These are phyloP conservation scores for Biscutella laevigata DNA, from an alignment of 441 rosid genomes.

Conservation along the genomic window DNA sequence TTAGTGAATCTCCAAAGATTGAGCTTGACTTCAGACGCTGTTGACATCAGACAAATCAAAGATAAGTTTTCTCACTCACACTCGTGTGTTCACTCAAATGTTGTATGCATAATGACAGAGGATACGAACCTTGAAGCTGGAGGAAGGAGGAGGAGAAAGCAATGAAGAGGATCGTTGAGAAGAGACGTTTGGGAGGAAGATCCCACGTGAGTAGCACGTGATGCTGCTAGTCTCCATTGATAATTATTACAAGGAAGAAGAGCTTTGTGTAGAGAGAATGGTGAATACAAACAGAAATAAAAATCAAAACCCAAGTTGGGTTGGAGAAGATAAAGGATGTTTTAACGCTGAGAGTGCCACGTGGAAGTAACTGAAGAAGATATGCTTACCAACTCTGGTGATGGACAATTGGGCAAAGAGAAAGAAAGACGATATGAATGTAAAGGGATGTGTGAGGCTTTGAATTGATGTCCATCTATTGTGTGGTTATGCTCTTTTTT, in stretches of 20 bases:
- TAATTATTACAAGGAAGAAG: constrained; percentile 4
- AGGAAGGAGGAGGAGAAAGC: constrained; percentile 47
- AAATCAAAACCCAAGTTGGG: not conserved
- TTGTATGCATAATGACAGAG: not conserved
- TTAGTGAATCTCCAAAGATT: constrained; percentile 67
- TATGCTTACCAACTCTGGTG: constrained; percentile 19
- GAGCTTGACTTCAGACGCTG: constrained; percentile 73
- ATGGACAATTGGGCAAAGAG: constrained; percentile 28
- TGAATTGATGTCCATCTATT: constrained; percentile 34
- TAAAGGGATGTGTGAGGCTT: constrained; percentile 21
- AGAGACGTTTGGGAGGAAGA: constrained; percentile 50
- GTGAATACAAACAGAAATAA: constrained; percentile 17
- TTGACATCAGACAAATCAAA: not conserved
- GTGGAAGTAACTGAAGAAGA: constrained; percentile 35
- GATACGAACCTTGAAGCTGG: constrained; percentile 52
- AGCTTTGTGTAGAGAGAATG: not conserved
- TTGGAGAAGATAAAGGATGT: constrained; percentile 39
- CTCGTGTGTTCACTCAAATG: not conserved
- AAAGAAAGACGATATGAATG: constrained; percentile 7
- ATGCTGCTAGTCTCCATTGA: constrained; percentile 70
- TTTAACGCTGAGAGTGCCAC: constrained; percentile 34
- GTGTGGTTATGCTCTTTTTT: constrained; percentile 43
- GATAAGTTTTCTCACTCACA: not conserved
- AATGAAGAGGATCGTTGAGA: constrained; percentile 60
- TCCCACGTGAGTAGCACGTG: constrained; percentile 58